Evolutionary conservation across 2,329 filamentous ascomycete genomes (phyloP), one percentile per base, ranked within the genome.

Genomic region (Tricladium varicosporioides): DNA sequence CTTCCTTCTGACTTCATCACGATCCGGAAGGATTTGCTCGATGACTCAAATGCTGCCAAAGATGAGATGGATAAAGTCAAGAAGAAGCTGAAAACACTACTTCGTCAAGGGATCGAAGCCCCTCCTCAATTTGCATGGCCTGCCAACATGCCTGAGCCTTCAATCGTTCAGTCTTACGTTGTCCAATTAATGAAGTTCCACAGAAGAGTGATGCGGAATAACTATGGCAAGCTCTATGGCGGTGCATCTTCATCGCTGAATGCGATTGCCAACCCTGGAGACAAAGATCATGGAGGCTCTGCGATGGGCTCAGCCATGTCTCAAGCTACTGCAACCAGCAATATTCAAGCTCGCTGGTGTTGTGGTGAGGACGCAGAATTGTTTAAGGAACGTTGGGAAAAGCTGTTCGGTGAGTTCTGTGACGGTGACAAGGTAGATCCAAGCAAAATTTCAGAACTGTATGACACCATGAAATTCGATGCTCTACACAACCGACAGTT

Each of bases 61-160:
- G 94, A 99, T 71, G 92, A 96, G 69, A 99, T 97, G 89, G 95
- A 99, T 75, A 97, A 96, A 74, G 94, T 99, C 55, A 99, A 99
- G 81, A 99, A 99, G 83, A 97, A 96, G 84, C 82, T 99, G 27
- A 99, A 99, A 76, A 87, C 91, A 1, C 80, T 99, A 16, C 75
- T 99, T 57, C 86, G 94, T 31, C 90, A 96, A 72, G 94, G 93
- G n/a, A 91, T 92, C 60, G 89, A 94, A 69, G 90, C 93, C 1
- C 94, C 94, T 9, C 86, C 93, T 15, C 92, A 99, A 69, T 99
- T 99, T 70, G 91, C 94, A n/a, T 99, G 94, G 94, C 94, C 94
- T 1, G 85, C 91, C 44, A 93, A 94, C 63, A 94, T 94, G 75
- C 91, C 92, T 1, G 94, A 99, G 71, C 94, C 94, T 2, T 95